A percentile compares a stretch with the other conserved stretches of the same genome.
These are phyloP conservation scores for Epichloe hybrida DNA, from an alignment of 2,329 filamentous ascomycete species.

Conservation along the genomic window DNA sequence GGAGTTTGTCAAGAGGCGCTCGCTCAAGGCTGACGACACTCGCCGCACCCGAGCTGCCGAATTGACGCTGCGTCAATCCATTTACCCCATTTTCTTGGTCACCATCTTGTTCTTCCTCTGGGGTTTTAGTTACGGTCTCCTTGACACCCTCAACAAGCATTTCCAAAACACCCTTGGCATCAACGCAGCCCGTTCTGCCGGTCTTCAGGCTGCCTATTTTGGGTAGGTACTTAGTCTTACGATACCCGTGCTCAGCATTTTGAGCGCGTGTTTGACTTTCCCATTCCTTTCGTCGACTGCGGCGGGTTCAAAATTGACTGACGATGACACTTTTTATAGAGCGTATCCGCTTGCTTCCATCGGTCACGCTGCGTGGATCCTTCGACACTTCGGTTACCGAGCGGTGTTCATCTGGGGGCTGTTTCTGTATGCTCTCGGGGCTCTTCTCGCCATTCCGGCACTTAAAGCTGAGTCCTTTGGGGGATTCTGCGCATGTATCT, in stretches of 20 bases:
- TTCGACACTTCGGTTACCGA: conserved; percentile 52
- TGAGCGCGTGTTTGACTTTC: too few species aligned
- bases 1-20: conserved; percentile 30
- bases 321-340: conserved; percentile 16
- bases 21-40: conserved; percentile 29
- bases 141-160: conserved; percentile 36
- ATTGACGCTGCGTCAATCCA: conserved; percentile 51
- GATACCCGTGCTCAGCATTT: too few species aligned
- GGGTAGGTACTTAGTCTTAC: conserved; percentile 27
- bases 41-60: conserved; percentile 32
- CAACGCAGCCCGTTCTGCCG: conserved; percentile 28
- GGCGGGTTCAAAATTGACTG: conserved; percentile 19
- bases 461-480: conserved; percentile 52
- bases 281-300: too few species aligned
- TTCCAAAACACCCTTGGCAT: conserved; percentile 34
- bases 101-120: conserved; percentile 33
- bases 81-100: conserved; percentile 49
- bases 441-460: conserved; percentile 40
- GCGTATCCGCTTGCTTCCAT: conserved; percentile 59
- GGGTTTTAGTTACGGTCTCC: conserved; percentile 32
- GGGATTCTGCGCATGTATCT: conserved; percentile 63
- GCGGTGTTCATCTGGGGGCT: conserved; percentile 57
- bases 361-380: conserved; percentile 47
- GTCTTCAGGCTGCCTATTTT: conserved; percentile 38
- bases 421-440: conserved; percentile 50